Base-by-base conservation (phyloP, 2,329 filamentous ascomycete species). In the Endoconidiophora laricicola region DNA sequence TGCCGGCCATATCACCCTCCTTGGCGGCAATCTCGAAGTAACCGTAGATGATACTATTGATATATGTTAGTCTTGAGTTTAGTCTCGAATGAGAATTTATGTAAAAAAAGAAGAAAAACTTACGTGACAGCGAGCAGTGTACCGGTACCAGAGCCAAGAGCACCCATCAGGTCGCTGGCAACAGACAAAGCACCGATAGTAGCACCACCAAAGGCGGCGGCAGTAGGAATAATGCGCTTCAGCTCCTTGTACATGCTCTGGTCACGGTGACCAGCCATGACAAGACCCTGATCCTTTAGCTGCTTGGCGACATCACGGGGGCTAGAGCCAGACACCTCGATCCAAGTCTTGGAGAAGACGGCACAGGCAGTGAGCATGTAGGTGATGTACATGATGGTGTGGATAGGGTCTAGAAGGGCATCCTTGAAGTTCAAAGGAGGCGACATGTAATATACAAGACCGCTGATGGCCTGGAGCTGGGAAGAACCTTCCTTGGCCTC, bases 211-310 rank as follows among this genome's bases (percentile, higher is more conserved):
- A 98, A 98, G 60, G 93, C 91, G 57, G 91, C 91, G 55, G 91
- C 93, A 54, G 91, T 96, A 56, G 91, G 93, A 57, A 98, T 98
- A 61, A 98, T 91, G 62, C 91, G 84, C 84, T 98, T 98, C 57
- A 98, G 79, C 72, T 98, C 91, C 76, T 94, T 94, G 80, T 98
- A 98, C 91, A 98, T 98, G 74, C 85, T 93, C 77, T 96, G 90
- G 68, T 98, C 93, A 71, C 91, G 86, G 75, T 98, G 91, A 63
- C 91, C 91, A 62, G 91, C 90, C 93, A 98, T 98, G 59, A 98
- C 90, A 53, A 98, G 82, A 65, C 91, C 91, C 71, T 98, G 91
- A 63, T 98, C 93, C 81, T 98, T 98, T 67, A 98, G 81, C 73
- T 96, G 91, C 80, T 98, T 98, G 62, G 91, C 91, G 58, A 98